phyloP scores from a whole-genome alignment of 768 basidiomycete species.

The Boletus sp. region DNA sequence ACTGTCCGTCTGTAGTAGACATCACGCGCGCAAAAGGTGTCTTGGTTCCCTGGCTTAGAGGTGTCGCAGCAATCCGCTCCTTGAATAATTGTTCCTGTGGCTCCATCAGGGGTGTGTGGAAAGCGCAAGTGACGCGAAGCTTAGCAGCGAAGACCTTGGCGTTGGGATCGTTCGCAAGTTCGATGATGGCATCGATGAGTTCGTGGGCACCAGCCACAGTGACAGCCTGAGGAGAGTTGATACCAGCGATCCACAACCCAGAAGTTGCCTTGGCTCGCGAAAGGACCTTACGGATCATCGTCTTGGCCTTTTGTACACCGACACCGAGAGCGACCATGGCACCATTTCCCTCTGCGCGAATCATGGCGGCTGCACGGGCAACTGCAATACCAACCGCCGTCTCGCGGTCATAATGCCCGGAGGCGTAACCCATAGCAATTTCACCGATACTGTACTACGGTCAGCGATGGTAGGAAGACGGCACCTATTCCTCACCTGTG shows the following conservation, averaged over 20 bases:
- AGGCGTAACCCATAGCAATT: conserved; percentile 38
- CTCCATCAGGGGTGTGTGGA: conserved; percentile 38
- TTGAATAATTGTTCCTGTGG: conserved; percentile 33
- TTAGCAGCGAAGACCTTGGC: conserved; percentile 29
- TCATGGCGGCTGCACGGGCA: conserved; percentile 38
- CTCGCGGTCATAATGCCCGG: conserved; percentile 36
- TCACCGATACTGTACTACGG: conserved; percentile 28
- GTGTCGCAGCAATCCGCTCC: conserved; percentile 17
- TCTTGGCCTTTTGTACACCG: conserved; percentile 30
- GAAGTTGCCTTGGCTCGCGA: conserved; percentile 22
- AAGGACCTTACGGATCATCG: conserved; percentile 35
- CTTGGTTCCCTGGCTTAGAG: conserved; percentile 19
- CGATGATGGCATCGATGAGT: conserved; percentile 31
- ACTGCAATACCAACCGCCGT: conserved; percentile 35
- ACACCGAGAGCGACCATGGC: conserved; percentile 37
- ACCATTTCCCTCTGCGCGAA: conserved; percentile 34
- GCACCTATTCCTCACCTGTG: conserved; percentile 24
- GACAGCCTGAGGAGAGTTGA: conserved; percentile 38
- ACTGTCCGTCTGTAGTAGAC: conserved; percentile 35
- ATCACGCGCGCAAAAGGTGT: conserved; percentile 28
- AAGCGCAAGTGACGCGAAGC: conserved; percentile 34
- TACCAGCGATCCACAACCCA: conserved; percentile 36
- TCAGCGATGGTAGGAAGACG: conserved; percentile 6
- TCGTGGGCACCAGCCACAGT: conserved; percentile 33
- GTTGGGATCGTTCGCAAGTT: conserved; percentile 26